Conservation (phyloP, 257 asterid genomes). For the Ehretia macrophylla region DNA sequence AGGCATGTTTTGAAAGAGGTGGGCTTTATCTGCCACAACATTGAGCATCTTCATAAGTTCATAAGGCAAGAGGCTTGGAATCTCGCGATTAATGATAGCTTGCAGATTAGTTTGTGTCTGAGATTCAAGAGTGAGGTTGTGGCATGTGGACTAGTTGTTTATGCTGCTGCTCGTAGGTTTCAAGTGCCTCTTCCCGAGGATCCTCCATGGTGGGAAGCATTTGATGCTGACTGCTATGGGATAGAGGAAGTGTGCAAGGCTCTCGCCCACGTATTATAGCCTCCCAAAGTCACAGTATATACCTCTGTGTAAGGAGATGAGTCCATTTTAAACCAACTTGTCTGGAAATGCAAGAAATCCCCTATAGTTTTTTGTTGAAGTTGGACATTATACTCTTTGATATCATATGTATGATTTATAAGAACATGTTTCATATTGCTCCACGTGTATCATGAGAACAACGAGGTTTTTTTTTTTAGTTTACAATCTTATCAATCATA, state of each 20-base stretch:
- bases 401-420: too few species aligned
- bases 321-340: too few species aligned
- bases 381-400: too few species aligned
- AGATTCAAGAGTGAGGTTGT: constrained; percentile 96
- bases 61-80: constrained; percentile 97
- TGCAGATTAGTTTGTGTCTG: constrained; percentile 90
- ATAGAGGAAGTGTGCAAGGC: constrained; percentile 90
- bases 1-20: constrained; percentile 80
- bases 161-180: constrained; percentile 89
- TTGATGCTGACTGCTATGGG: constrained; percentile 90
- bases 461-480: too few species aligned
- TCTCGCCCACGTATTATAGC: constrained; percentile 72
- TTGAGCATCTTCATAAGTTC: constrained; percentile 96
- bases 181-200: constrained; percentile 87
- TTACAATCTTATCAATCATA: too few species aligned
- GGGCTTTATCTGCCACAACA: constrained; percentile 96
- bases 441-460: too few species aligned
- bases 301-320: constrained; percentile 75
- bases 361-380: too few species aligned
- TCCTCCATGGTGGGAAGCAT: constrained; percentile 98
- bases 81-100: constrained; percentile 96
- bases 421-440: too few species aligned
- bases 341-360: too few species aligned
- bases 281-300: constrained; percentile 80
- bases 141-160: constrained; percentile 98